These are phyloP conservation scores for Brassica carinata DNA, from an alignment of 345 rosid species.

Conservation along the genomic window DNA sequence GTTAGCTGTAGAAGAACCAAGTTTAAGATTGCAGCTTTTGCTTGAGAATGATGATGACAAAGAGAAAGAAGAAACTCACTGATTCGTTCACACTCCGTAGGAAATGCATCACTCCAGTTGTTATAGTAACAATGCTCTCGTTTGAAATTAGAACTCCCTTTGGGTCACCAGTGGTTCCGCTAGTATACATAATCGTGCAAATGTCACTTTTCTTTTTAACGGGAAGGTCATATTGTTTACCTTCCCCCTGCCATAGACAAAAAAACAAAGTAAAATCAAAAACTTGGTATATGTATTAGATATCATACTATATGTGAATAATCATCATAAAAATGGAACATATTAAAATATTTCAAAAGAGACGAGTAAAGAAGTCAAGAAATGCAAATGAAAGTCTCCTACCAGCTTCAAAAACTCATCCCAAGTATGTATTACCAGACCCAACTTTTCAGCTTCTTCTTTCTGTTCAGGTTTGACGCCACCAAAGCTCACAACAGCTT, in stretches of 20 bases:
- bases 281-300: neutral
- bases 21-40: neutral
- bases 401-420: conserved; percentile 77
- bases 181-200: conserved; percentile 95
- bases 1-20: conserved; percentile 14
- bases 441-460: conserved; percentile 63
- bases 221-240: conserved; percentile 72
- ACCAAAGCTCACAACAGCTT: conserved; percentile 88
- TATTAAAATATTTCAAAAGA: neutral
- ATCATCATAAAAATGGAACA: neutral
- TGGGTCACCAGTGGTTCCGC: conserved; percentile 99
- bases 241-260: conserved; percentile 56
- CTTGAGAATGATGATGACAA: neutral
- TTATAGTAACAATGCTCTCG: conserved; percentile 70
- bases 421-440: conserved; percentile 67
- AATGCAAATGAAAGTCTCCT: conserved; percentile 6
- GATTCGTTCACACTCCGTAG: conserved; percentile 63
- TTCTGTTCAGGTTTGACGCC: conserved; percentile 55
- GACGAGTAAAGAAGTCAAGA: neutral
- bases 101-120: conserved; percentile 72
- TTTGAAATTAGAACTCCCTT: conserved; percentile 96
- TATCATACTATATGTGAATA: neutral
- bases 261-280: neutral
- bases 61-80: conserved; percentile 43
- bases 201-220: conserved; percentile 68